phyloP scores from a whole-genome alignment of 208 protist species.

The Acanthamoeba divionensis region DNA sequence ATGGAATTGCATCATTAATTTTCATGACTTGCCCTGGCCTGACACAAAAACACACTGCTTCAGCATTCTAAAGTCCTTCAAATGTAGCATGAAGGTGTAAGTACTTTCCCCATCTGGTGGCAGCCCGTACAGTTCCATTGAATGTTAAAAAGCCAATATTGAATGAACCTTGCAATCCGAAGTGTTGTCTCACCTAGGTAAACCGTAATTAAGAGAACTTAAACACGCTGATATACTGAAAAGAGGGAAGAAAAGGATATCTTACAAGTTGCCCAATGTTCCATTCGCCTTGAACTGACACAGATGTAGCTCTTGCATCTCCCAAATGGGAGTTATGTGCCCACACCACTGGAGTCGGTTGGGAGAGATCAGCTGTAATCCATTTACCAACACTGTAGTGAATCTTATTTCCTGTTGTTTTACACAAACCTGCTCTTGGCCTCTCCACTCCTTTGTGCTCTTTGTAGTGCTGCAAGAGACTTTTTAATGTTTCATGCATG shows the following conservation, averaged over 20 bases:
- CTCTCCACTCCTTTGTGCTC: conserved; percentile 4
- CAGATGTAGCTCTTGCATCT: conserved; percentile 15
- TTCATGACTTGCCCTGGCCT: conserved; percentile 1
- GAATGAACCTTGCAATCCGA: neutral
- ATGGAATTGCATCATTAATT: neutral
- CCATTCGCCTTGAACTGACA: neutral
- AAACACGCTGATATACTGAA: too few relatives aligned
- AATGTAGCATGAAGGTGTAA: neutral
- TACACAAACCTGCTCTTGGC: neutral
- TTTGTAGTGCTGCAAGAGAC: conserved; percentile 36
- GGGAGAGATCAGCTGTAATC: too few relatives aligned
- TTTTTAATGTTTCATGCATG: conserved; percentile 17
- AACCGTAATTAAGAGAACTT: too few relatives aligned
- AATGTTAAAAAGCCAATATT: conserved; percentile 55
- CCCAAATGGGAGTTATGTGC: conserved; percentile 63
- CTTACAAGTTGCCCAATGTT: neutral
- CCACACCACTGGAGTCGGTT: conserved; percentile 30
- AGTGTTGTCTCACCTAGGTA: neutral
- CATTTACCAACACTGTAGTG: neutral
- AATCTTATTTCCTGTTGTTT: neutral
- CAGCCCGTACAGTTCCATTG: conserved; percentile 54
- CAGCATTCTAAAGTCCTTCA: neutral
- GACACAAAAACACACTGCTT: conserved; percentile 7
- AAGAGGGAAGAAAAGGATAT: neutral
- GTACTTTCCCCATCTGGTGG: conserved; percentile 35